phyloP scores from a whole-genome alignment of 371 early-diverging fungal genomes.

The Parasitella parasitica region DNA sequence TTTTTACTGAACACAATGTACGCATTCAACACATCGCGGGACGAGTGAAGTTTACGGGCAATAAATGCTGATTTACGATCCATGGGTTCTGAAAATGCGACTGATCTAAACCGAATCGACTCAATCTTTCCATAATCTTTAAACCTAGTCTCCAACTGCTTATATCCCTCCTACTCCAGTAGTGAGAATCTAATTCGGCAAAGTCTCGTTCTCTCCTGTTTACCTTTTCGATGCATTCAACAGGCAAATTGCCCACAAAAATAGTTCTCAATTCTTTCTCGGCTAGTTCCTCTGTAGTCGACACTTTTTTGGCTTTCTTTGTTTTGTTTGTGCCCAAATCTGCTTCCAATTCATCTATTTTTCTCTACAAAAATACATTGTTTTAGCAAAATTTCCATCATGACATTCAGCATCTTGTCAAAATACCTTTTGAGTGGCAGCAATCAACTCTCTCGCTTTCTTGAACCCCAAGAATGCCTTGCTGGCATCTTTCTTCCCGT shows the following conservation, averaged over 20 bases:
- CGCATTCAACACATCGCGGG: constrained; percentile 84
- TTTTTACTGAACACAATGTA: constrained; percentile 78
- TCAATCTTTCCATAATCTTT: constrained; percentile 75
- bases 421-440: constrained; percentile 28
- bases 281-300: constrained; percentile 48
- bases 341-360: constrained; percentile 15
- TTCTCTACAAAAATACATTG: constrained; percentile 11
- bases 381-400: no score
- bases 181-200: not conserved
- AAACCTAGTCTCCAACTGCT: constrained; percentile 67
- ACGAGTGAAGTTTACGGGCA: constrained; percentile 74
- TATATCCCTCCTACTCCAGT: constrained; percentile 45
- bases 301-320: constrained; percentile 21
- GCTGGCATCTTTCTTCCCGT: constrained; percentile 24
- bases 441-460: constrained; percentile 29
- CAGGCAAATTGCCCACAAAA: constrained; percentile 83
- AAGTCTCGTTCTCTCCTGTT: not conserved
- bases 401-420: no score
- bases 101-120: constrained; percentile 88
- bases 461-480: constrained; percentile 36
- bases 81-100: constrained; percentile 70
- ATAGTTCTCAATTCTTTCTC: constrained; percentile 63
- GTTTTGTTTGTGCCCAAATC: no score
- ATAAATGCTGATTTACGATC: constrained; percentile 77
- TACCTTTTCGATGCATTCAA: constrained; percentile 65